Evolutionary conservation across 2,329 filamentous ascomycete genomes (phyloP).

Genomic region (Chaetomium strumarium): DNA sequence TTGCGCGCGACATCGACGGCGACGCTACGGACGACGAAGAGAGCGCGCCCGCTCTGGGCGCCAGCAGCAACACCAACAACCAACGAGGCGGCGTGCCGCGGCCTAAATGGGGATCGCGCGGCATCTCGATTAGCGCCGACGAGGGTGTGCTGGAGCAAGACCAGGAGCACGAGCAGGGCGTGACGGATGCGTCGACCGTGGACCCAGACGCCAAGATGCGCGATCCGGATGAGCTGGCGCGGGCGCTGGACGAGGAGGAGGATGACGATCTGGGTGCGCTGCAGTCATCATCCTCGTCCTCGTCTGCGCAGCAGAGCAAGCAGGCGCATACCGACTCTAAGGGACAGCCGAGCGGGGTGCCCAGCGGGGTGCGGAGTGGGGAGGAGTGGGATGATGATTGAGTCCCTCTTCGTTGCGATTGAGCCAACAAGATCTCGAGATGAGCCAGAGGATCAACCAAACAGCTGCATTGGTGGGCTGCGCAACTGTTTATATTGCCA

Average conservation of each 20-base stretch:
- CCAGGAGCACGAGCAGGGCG: conserved; percentile 35
- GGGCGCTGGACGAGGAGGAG: conserved; percentile 53
- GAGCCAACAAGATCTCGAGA: too few species aligned
- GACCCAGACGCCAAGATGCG: conserved; percentile 62
- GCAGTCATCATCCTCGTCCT: not conserved
- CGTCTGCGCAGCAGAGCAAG: not conserved
- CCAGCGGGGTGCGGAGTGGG: conserved; percentile 39
- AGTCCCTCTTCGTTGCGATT: not conserved
- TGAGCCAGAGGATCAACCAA: too few species aligned
- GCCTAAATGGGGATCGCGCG: conserved; percentile 57
- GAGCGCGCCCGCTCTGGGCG: conserved; percentile 44
- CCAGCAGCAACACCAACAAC: conserved; percentile 4
- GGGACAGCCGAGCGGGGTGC: conserved; percentile 35
- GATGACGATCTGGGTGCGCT: conserved; percentile 42
- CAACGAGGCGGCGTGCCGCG: conserved; percentile 27
- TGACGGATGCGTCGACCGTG: conserved; percentile 36
- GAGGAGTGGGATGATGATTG: conserved; percentile 38
- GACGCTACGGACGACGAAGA: conserved; percentile 49
- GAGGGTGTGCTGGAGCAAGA: conserved; percentile 48
- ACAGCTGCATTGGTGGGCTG: too few species aligned
- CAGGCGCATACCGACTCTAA: conserved; percentile 21
- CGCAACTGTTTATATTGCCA: too few species aligned
- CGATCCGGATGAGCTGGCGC: conserved; percentile 60
- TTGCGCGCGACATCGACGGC: conserved; percentile 40
- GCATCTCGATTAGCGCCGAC: conserved; percentile 62